A percentile compares a stretch with the other conserved stretches of the same genome.
phyloP scores from a whole-genome alignment of 805 yeast genomes.

The Starmerella bombicola region DNA sequence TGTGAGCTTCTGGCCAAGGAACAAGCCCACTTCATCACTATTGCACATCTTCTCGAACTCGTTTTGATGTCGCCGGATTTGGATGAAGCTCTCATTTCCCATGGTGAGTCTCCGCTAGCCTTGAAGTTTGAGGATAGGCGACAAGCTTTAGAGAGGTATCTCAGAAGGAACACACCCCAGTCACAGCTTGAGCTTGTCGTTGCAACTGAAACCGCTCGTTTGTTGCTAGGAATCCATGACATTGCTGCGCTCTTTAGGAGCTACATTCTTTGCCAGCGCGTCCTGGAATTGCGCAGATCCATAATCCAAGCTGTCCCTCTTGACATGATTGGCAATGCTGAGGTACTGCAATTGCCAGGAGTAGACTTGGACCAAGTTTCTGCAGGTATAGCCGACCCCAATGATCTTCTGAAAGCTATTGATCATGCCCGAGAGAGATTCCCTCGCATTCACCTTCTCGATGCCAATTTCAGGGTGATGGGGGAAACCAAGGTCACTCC shows the following conservation, averaged over 20 bases:
- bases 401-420: conserved; percentile 3
- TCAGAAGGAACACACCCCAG: conserved; percentile 37
- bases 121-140: conserved; percentile 38
- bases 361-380: conserved; percentile 34
- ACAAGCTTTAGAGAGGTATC: conserved; percentile 42
- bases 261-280: conserved; percentile 46
- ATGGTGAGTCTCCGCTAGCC: conserved; percentile 26
- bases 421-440: conserved; percentile 32
- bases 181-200: conserved; percentile 42
- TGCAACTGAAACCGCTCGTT: conserved; percentile 49
- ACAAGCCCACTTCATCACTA: conserved; percentile 38
- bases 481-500: conserved; percentile 71
- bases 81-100: conserved; percentile 14
- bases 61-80: conserved; percentile 65
- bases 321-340: conserved; percentile 39
- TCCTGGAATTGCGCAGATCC: conserved; percentile 56
- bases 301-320: conserved; percentile 63
- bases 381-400: neutral
- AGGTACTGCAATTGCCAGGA: conserved; percentile 70
- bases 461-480: conserved; percentile 68
- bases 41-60: conserved; percentile 39
- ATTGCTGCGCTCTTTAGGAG: conserved; percentile 71
- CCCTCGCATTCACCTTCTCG: conserved; percentile 56
- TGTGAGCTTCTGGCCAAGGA: conserved; percentile 62
- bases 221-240: conserved; percentile 63